Conservation (phyloP, 169 alveolate species). For the Plasmodium cynomolgi region DNA sequence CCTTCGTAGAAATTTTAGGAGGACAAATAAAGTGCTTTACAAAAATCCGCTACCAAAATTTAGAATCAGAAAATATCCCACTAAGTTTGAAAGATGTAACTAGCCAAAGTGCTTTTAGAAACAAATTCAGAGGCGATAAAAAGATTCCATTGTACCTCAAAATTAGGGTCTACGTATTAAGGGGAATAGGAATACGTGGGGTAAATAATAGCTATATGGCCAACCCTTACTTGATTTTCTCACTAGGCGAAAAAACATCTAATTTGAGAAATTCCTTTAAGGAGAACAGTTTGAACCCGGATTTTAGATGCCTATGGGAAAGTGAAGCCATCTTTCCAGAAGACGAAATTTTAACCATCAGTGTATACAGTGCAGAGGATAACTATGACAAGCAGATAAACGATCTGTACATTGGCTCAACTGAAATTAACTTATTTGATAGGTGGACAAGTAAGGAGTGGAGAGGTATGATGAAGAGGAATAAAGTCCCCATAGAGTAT, state of each 20-base stretch:
- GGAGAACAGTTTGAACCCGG: slow-evolving; percentile 79
- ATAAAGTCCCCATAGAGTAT: slow-evolving; percentile 90
- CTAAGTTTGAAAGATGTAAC: slow-evolving; percentile 58
- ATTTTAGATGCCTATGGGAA: slow-evolving; percentile 84
- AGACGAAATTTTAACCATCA: slow-evolving; percentile 82
- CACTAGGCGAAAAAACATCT: slow-evolving; percentile 82
- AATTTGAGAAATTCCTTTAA: slow-evolving; percentile 77
- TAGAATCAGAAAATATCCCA: slow-evolving; percentile 66
- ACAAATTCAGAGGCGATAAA: slow-evolving; percentile 81
- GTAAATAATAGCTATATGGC: slow-evolving; percentile 61
- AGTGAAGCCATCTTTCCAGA: slow-evolving; percentile 87
- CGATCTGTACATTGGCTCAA: slow-evolving; percentile 89
- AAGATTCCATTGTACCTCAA: slow-evolving; percentile 85
- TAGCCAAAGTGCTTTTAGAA: slow-evolving; percentile 75
- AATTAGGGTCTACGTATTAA: slow-evolving; percentile 85
- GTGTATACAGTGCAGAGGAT: slow-evolving; percentile 81
- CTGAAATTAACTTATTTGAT: slow-evolving; percentile 90
- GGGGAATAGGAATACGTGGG: slow-evolving; percentile 79
- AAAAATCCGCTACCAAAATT: slow-evolving; percentile 50
- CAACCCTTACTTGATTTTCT: slow-evolving; percentile 82
- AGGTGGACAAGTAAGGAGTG: slow-evolving; percentile 92
- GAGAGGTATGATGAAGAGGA: slow-evolving; percentile 90
- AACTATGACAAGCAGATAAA: slow-evolving; percentile 78
- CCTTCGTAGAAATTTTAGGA: slow-evolving; percentile 62
- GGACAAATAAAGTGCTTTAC: slow-evolving; percentile 75